Base-by-base conservation (phyloP, 2,329 filamentous ascomycete genomes). In the Albophoma yamanashiensis region DNA sequence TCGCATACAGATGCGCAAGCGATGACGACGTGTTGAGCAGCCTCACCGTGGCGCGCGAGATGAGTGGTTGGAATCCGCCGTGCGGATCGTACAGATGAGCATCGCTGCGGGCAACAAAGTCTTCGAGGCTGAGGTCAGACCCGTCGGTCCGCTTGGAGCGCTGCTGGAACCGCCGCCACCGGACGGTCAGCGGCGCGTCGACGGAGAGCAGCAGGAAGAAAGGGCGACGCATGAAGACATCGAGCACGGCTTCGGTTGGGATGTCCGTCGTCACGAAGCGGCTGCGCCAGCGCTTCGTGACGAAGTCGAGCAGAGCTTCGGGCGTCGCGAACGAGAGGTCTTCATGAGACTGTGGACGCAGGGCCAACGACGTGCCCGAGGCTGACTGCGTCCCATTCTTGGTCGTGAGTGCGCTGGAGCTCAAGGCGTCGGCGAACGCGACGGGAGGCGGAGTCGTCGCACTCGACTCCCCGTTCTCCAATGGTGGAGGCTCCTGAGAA, bases 171-270 rank as follows among this genome's bases (percentile, higher is more conserved):
- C 94, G 88, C 67, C 83, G 81, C 89, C 91, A 97, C 58, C 94
- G 88, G 53, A 93, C 79, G 57, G 84, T 89, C 55, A 97, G 81
- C 1, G 94, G 94, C 5, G 92, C 93, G 73, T 97, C 93, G 56
- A 97, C 86, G 71, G 91, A 93, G 69, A 99, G 79, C 40, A 97
- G 84, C 57, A 99, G 82, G 79, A 97, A 97, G 78, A 96, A 97
- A 0, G 94, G 94, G 9, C 94, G 84, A 25, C 87, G 82, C 62
- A 87, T 77, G 57, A 97, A 85, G 31, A 86, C 81, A 67, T 97
- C 90, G 5, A 96, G 82, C 9, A 88, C 82, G 3, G 74, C 72
- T 66, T 92, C 88, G 65, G 87, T 85, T 76, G 86, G 84, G 63
- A 97, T 86, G 69, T 94, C 88, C 3, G 89, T 94, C 2, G 88